Percentiles rank a stretch among this genome's conserved stretches.
Evolutionary conservation across 495 filamentous ascomycete species (phyloP).

Genomic region (Hyaloscypha hepaticicola): DNA sequence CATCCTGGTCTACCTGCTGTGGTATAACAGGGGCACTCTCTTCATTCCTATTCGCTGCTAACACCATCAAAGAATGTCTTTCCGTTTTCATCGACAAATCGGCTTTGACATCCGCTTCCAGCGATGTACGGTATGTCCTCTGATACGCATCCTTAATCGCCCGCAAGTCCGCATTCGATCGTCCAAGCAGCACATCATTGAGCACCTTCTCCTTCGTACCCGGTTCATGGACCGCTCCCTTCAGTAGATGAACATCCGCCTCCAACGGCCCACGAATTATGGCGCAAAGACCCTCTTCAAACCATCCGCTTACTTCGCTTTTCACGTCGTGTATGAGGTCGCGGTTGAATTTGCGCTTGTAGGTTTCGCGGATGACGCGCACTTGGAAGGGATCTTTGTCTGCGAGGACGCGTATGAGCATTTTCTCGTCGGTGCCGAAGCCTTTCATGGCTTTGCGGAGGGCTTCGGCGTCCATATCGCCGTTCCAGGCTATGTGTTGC

Average conservation of each 20-base stretch:
- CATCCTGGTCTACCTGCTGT: conserved; percentile 68
- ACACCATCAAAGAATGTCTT: conserved; percentile 73
- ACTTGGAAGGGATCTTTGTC: conserved; percentile 72
- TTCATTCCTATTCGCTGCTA: conserved; percentile 69
- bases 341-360: conserved; percentile 57
- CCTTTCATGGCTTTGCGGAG: conserved; percentile 87
- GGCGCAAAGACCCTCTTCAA: conserved; percentile 66
- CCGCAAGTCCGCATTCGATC: conserved; percentile 79
- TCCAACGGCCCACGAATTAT: conserved; percentile 74
- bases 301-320: conserved; percentile 71
- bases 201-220: conserved; percentile 86
- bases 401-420: conserved; percentile 64
- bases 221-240: conserved; percentile 67
- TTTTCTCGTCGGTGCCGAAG: conserved; percentile 81
- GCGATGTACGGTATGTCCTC: conserved; percentile 53
- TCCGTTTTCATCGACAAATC: conserved; percentile 86
- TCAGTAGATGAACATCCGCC: conserved; percentile 63
- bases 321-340: conserved; percentile 72
- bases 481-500: conserved; percentile 63
- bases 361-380: conserved; percentile 64
- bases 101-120: conserved; percentile 67
- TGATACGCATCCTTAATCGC: conserved; percentile 80
- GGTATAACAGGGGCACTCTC: conserved; percentile 70
- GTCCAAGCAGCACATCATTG: conserved; percentile 80
- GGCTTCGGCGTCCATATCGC: conserved; percentile 60